Evolutionary conservation across 2,329 filamentous ascomycete species (phyloP).

Genomic region (Dactylellina haptotyla): DNA sequence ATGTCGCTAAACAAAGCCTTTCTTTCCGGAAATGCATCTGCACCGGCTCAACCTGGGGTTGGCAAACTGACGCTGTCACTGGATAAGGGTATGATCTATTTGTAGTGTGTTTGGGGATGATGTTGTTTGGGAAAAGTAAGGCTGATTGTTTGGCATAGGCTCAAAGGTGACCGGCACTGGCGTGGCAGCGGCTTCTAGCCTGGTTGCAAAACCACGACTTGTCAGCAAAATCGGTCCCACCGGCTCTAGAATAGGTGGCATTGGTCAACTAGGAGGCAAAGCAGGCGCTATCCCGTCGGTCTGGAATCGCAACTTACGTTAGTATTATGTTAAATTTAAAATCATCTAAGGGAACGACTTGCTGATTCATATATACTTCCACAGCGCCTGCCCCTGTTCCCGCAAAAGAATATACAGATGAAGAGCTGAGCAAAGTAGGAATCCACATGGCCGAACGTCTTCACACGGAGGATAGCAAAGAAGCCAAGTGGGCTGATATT

Average conservation of each 20-base stretch:
- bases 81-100: slow-evolving; percentile 62
- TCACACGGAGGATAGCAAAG: slow-evolving; percentile 77
- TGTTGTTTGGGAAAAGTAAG: neutral
- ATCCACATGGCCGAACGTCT: slow-evolving; percentile 85
- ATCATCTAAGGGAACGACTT: neutral
- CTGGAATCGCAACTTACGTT: slow-evolving; percentile 90
- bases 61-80: slow-evolving; percentile 62
- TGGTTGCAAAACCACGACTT: slow-evolving; percentile 56
- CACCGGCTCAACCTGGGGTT: slow-evolving; percentile 63
- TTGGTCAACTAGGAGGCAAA: slow-evolving; percentile 52
- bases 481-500: slow-evolving; percentile 88
- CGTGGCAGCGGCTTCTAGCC: slow-evolving; percentile 11
- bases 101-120: neutral
- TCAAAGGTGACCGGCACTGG: slow-evolving; percentile 36
- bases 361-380: neutral
- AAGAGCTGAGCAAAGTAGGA: slow-evolving; percentile 85
- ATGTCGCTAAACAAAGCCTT: slow-evolving; percentile 88
- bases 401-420: slow-evolving; percentile 80
- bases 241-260: slow-evolving; percentile 51
- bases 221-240: slow-evolving; percentile 55
- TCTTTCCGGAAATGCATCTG: slow-evolving; percentile 74
- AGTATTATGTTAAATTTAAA: slow-evolving; percentile 60
- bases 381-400: slow-evolving; percentile 72
- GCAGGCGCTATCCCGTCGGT: slow-evolving; percentile 61
- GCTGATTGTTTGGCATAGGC: slow-evolving; percentile 33